These are phyloP conservation scores for Polyporus arcularius DNA, from an alignment of 768 basidiomycete species.

Conservation along the genomic window DNA sequence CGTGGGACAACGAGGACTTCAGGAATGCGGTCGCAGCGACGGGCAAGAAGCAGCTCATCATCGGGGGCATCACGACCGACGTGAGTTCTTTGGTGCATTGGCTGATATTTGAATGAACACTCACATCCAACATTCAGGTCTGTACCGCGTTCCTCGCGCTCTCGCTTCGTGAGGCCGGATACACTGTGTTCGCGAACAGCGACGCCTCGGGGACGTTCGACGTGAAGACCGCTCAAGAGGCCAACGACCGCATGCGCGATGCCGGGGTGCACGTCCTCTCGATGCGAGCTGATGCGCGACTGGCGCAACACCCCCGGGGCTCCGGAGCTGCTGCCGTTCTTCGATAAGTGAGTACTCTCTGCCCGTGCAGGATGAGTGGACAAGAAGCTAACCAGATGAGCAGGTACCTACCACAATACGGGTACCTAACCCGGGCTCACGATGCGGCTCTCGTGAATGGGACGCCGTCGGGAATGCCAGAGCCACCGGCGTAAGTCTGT, in stretches of 20 bases:
- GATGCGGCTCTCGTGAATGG: conserved; percentile 34
- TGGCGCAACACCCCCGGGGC: conserved; percentile 52
- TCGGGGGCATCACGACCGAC: conserved; percentile 54
- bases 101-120: no score
- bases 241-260: conserved; percentile 49
- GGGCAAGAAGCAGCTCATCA: conserved; percentile 50
- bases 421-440: conserved; percentile 34
- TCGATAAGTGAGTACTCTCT: conserved; percentile 41
- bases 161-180: conserved; percentile 47
- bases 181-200: conserved; percentile 48
- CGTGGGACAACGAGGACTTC: conserved; percentile 54
- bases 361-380: not conserved
- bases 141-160: conserved; percentile 51
- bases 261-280: conserved; percentile 50
- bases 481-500: no score
- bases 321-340: conserved; percentile 43
- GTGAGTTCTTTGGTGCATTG: conserved; percentile 13
- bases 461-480: conserved; percentile 20
- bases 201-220: conserved; percentile 49
- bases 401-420: conserved; percentile 36
- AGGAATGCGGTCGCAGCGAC: conserved; percentile 47
- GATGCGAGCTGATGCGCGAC: conserved; percentile 50
- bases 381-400: no score
- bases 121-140: conserved; percentile 14
- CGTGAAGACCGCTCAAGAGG: conserved; percentile 41